These are phyloP conservation scores for Annulohypoxylon moriforme DNA, from an alignment of 495 filamentous ascomycete species.

Conservation along the genomic window DNA sequence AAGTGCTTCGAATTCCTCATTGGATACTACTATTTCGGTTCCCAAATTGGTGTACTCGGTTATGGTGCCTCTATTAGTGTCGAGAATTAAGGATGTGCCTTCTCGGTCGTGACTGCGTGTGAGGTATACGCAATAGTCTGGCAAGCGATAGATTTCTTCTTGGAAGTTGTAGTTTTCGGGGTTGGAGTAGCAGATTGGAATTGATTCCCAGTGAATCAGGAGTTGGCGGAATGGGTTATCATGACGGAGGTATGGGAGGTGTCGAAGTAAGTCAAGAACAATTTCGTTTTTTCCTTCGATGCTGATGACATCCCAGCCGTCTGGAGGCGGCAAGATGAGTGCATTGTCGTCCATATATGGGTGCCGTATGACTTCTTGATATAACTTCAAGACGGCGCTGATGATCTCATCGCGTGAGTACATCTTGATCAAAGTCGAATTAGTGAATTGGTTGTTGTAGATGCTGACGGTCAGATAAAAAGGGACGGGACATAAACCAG, in stretches of 20 bases:
- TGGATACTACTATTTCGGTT: background rate
- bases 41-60: conserved; percentile 11
- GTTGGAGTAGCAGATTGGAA: conserved; percentile 16
- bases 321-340: conserved; percentile 9
- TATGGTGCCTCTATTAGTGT: conserved; percentile 24
- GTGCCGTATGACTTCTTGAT: conserved; percentile 21
- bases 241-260: conserved; percentile 21
- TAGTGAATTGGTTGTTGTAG: background rate
- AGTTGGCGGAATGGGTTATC: background rate
- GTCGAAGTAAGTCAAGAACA: conserved; percentile 21
- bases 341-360: conserved; percentile 14
- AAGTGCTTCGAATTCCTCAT: conserved; percentile 17
- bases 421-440: background rate
- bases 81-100: conserved; percentile 21
- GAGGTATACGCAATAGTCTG: conserved; percentile 20
- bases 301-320: conserved; percentile 10
- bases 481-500: background rate
- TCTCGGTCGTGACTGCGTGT: conserved; percentile 11
- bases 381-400: conserved; percentile 5
- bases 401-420: conserved; percentile 25
- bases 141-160: conserved; percentile 16
- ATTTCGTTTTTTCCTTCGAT: conserved; percentile 17
- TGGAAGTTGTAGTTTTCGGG: background rate
- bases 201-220: conserved; percentile 16
- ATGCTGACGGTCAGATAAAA: background rate